Evolutionary conservation across 2,329 filamentous ascomycete genomes (phyloP), one percentile per base, ranked within the genome.

Genomic region (Thermothelomyces thermophilus): DNA sequence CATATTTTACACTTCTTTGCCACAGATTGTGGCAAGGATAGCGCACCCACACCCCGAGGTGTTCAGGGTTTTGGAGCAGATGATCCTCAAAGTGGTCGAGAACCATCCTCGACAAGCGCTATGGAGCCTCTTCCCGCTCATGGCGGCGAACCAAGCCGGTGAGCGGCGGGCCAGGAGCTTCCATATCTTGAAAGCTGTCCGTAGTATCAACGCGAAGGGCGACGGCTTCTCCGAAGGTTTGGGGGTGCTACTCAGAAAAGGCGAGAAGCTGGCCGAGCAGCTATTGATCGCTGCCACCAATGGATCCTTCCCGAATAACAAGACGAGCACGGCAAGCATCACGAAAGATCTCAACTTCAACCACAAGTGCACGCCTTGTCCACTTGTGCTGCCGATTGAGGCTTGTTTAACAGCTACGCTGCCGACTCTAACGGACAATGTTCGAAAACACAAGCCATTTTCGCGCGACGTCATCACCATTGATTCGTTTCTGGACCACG

Each of bases 21-120:
- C 93, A 5, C 93, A 98, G 67, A 86, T 98, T 54, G 87, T 98
- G 50, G 93, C 91, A n/a, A 84, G 93, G 28, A 96, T 99, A 60
- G 87, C 87, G 40, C 93, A 98, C 68, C 82, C 85, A 1, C 87
- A 95, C 64, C 68, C 68, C 3, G 79, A 82, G 1, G 89, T 95
- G 1, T 94, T 88, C 68, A 80, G 84, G 51, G 73, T 87, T 9
- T 71, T 99, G 6, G 80, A 84, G 46, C 76, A 77, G 30, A 91
- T 97, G 57, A 90, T 98, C 48, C 72, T 85, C 53, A 91, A 87
- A 64, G 88, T 96, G n/a, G 84, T 95, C 8, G 77, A 82, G 36
- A 75, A 82, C n/a, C 87, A 96, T 66, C 91, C 93, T 0, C 88
- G 87, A 53, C 93, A 98, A 66, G 85, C 90, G 1, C 68, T 97